Evolutionary conservation across 345 rosid genomes (phyloP).

Genomic region (Eucalyptus curtisii): DNA sequence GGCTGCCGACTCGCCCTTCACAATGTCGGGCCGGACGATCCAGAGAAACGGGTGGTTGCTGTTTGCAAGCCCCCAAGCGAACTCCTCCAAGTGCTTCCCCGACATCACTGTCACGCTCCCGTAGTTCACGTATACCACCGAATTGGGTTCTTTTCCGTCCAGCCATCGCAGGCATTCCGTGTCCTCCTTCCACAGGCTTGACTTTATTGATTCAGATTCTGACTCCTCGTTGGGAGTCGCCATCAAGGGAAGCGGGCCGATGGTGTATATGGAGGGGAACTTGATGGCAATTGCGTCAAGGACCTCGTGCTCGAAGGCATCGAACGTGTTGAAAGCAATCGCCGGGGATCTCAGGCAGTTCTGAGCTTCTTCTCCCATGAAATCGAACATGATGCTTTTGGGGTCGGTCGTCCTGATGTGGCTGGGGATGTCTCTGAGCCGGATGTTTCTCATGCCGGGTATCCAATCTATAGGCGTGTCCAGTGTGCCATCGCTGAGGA

Average conservation of each 20-base stretch:
- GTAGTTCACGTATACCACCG: constrained; percentile 5
- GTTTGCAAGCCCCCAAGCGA: constrained; percentile 1
- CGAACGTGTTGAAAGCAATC: neutral
- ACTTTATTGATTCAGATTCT: neutral
- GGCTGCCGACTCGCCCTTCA: neutral
- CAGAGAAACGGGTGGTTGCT: constrained; percentile 4
- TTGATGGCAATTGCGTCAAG: neutral
- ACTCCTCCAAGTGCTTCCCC: neutral
- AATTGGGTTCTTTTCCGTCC: neutral
- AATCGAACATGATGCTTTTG: neutral
- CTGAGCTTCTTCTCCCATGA: neutral
- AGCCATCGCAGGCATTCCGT: neutral
- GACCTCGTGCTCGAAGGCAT: neutral
- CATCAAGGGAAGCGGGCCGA: constrained; percentile 1
- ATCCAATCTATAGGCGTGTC: constrained; percentile 2
- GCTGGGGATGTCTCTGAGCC: constrained; percentile 3
- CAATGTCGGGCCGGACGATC: constrained; percentile 3
- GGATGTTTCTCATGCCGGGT: neutral
- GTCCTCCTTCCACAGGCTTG: constrained; percentile 8
- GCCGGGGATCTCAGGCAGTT: neutral
- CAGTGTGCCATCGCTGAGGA: neutral
- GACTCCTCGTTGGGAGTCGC: neutral
- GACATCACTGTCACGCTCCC: neutral
- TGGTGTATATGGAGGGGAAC: constrained; percentile 1
- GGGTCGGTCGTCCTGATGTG: neutral